These are phyloP conservation scores for Colletotrichum sansevieriae DNA, from an alignment of 2,329 filamentous ascomycete genomes.

Conservation along the genomic window DNA sequence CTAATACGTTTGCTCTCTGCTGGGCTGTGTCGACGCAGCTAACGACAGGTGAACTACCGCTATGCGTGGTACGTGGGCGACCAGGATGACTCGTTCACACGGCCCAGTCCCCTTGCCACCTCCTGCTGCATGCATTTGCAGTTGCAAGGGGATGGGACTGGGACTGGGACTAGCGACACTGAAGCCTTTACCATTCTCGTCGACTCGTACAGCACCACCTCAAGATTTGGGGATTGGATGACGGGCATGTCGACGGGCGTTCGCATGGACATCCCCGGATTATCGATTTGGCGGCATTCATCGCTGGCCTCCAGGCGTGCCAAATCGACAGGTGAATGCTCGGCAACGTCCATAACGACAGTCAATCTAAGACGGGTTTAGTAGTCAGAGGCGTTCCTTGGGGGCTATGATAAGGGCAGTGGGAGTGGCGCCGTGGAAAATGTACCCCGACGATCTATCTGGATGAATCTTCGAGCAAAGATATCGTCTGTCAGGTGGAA, in stretches of 20 bases:
- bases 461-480: no score
- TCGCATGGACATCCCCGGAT: constrained; percentile 30
- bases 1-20: background rate
- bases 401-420: constrained; percentile 6
- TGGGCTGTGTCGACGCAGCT: background rate
- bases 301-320: background rate
- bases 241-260: background rate
- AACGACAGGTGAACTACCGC: background rate
- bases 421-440: background rate
- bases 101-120: constrained; percentile 15
- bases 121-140: constrained; percentile 29
- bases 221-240: background rate
- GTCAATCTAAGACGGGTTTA: constrained; percentile 3
- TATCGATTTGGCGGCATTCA: background rate
- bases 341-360: background rate
- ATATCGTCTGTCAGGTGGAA: background rate
- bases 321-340: background rate
- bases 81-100: constrained; percentile 2
- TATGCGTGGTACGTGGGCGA: constrained; percentile 3
- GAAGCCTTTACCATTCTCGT: constrained; percentile 12
- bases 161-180: background rate
- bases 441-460: no score
- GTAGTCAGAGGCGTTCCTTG: constrained; percentile 12
- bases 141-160: background rate
- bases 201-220: constrained; percentile 9